Evolutionary conservation across 1,284 basidiomycete species (phyloP).

Genomic region (Pseudozyma tsukubaensis): DNA sequence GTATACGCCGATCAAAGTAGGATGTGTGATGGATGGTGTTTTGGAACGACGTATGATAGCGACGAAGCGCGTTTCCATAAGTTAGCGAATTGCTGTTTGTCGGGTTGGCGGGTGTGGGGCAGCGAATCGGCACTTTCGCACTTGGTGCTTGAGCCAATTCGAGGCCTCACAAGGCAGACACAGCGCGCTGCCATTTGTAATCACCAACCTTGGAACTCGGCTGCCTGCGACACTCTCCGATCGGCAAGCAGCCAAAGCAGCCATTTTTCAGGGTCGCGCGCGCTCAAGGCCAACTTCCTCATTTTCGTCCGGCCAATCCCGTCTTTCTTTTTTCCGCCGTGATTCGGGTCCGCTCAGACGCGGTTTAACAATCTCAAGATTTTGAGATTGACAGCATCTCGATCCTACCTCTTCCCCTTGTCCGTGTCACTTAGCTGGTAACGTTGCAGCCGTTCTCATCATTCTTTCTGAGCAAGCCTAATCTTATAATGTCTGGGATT

Average conservation of each 20-base stretch:
- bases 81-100: background rate
- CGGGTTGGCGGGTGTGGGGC: slow-evolving; percentile 9
- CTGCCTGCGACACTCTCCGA: slow-evolving; percentile 31
- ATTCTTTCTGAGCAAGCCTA: no score
- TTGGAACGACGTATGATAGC: background rate
- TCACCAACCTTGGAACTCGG: background rate
- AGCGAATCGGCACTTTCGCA: background rate
- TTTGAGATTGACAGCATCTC: no score
- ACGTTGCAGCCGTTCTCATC: no score
- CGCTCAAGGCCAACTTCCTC: background rate
- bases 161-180: background rate
- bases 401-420: no score
- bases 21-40: background rate
- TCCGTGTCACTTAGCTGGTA: no score
- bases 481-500: no score
- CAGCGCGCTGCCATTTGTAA: slow-evolving; percentile 20
- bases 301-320: slow-evolving; percentile 41
- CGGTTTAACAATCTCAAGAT: slow-evolving; percentile 15
- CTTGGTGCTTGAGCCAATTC: slow-evolving; percentile 20
- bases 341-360: slow-evolving; percentile 8
- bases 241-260: slow-evolving; percentile 12
- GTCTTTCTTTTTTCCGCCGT: slow-evolving; percentile 3
- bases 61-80: background rate
- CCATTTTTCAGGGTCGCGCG: slow-evolving; percentile 3
- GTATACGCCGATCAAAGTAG: background rate